Percentiles rank a stretch among this genome's conserved stretches.
These are phyloP conservation scores for Pythium utonaiense DNA, from an alignment of 352 stramenopile genomes.

Conservation along the genomic window DNA sequence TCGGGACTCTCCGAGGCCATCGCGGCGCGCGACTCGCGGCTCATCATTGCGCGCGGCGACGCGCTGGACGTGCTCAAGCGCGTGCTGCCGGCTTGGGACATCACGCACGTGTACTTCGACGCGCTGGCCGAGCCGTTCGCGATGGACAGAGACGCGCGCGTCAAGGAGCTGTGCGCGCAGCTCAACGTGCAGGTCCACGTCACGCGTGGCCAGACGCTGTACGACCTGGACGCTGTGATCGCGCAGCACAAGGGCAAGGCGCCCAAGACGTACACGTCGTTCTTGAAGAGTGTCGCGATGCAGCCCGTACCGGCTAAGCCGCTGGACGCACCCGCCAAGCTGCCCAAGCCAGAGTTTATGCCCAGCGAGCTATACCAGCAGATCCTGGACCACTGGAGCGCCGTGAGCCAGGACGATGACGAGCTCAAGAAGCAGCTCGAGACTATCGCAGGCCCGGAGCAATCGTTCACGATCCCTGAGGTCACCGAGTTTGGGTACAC, in stretches of 20 bases:
- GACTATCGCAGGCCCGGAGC: slow-evolving; percentile 48
- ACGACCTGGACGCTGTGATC: slow-evolving; percentile 65
- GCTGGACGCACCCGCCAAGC: slow-evolving; percentile 42
- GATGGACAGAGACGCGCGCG: slow-evolving; percentile 65
- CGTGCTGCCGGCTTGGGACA: slow-evolving; percentile 80
- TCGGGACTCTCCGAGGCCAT: slow-evolving; percentile 75
- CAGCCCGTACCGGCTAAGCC: slow-evolving; percentile 48
- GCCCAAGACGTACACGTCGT: slow-evolving; percentile 78
- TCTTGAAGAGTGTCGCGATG: slow-evolving; percentile 49
- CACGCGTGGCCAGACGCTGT: slow-evolving; percentile 64
- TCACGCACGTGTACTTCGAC: slow-evolving; percentile 92
- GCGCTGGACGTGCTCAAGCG: slow-evolving; percentile 74
- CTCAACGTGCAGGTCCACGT: slow-evolving; percentile 71
- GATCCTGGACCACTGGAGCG: slow-evolving; percentile 49
- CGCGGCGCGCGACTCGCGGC: slow-evolving; percentile 46
- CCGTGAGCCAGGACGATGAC: slow-evolving; percentile 22
- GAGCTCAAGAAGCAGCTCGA: slow-evolving; percentile 32
- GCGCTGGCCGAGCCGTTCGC: slow-evolving; percentile 91
- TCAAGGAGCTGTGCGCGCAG: slow-evolving; percentile 44
- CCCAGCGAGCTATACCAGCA: slow-evolving; percentile 61
- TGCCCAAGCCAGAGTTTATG: slow-evolving; percentile 33
- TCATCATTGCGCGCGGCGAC: slow-evolving; percentile 77
- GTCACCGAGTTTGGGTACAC: slow-evolving; percentile 66
- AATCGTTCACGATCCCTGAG: slow-evolving; percentile 63
- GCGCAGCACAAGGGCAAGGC: slow-evolving; percentile 44